Conservation (phyloP, 169 alveolate species). For the Pseudocohnilembus persalinus region DNA sequence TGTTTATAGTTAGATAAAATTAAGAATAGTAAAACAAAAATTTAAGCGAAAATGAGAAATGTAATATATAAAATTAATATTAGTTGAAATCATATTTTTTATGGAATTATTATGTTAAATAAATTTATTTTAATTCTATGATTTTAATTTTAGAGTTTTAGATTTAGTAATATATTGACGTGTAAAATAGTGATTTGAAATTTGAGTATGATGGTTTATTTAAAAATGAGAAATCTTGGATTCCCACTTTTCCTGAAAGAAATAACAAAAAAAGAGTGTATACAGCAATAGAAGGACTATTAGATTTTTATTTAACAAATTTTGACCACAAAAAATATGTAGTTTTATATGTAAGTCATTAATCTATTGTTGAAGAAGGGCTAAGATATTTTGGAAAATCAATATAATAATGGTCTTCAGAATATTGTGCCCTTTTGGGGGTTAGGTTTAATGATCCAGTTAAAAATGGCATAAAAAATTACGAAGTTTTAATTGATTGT, state of each 20-base stretch:
- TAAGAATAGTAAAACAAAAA: too few species aligned
- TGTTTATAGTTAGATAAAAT: not conserved
- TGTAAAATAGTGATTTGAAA: too few species aligned
- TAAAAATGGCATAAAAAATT: too few species aligned
- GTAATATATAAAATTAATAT: too few species aligned
- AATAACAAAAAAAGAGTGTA: not conserved
- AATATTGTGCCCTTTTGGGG: not conserved
- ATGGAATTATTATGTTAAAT: too few species aligned
- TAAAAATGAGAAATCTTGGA: not conserved
- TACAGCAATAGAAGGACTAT: not conserved
- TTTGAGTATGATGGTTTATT: not conserved
- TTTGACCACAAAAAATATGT: not conserved
- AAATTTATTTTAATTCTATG: too few species aligned
- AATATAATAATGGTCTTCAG: not conserved
- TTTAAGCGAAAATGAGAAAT: not conserved
- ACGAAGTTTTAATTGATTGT: too few species aligned
- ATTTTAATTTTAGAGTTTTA: too few species aligned
- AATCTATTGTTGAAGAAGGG: not conserved
- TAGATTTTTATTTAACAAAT: not conserved
- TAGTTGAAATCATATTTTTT: not conserved
- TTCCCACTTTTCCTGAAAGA: not conserved
- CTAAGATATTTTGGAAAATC: not conserved
- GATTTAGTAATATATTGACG: too few species aligned
- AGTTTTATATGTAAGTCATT: not conserved
- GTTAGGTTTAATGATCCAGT: not conserved